Conservation (phyloP, 768 basidiomycete species). For the Calvatia gigantea region DNA sequence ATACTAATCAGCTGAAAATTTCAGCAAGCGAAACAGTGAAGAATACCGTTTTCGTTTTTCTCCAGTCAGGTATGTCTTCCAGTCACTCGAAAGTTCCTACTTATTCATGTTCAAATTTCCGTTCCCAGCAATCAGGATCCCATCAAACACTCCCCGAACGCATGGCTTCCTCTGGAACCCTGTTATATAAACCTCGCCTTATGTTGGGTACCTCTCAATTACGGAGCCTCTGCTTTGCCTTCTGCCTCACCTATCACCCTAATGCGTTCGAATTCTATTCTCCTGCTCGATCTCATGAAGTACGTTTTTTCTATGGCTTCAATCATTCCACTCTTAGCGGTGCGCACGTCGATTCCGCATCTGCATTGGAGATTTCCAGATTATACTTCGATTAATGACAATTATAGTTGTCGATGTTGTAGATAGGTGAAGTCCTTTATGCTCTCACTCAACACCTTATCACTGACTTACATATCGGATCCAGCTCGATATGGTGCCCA, state of each 20-base stretch:
- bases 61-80: neutral
- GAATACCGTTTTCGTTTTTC: neutral
- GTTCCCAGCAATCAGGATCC: neutral
- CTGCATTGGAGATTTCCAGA: too few relatives aligned
- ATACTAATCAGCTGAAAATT: neutral
- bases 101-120: slow-evolving; percentile 1
- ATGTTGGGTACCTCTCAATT: neutral
- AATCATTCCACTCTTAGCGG: too few relatives aligned
- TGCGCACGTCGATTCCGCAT: too few relatives aligned
- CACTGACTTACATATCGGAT: slow-evolving; percentile 6
- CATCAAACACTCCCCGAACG: slow-evolving; percentile 7
- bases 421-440: neutral
- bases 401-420: neutral
- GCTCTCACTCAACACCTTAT: neutral
- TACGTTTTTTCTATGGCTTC: too few relatives aligned
- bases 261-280: neutral
- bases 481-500: neutral
- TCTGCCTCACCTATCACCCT: neutral
- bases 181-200: slow-evolving; percentile 1
- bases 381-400: too few relatives aligned
- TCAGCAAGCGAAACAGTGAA: neutral
- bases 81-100: neutral
- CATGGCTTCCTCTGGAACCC: neutral
- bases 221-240: neutral
- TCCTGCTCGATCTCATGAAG: too few relatives aligned